phyloP scores from a whole-genome alignment of 148 eudicot genomes.

The Arctostaphylos glauca region DNA sequence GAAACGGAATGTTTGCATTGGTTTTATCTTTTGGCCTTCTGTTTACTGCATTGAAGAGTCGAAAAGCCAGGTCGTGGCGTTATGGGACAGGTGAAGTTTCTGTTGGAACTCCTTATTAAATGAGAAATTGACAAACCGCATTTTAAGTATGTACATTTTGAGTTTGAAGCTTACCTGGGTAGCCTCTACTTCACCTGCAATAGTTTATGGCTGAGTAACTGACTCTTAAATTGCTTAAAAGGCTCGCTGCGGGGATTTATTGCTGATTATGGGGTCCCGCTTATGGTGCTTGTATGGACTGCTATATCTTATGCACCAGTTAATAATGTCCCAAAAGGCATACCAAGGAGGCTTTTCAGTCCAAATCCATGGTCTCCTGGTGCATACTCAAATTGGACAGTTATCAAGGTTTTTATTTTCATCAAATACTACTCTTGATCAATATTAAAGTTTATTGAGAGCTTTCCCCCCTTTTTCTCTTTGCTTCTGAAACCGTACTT shows the following conservation, averaged over 20 bases:
- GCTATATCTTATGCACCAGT: conserved; percentile 85
- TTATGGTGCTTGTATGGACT: conserved; percentile 97
- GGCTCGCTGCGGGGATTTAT: conserved; percentile 88
- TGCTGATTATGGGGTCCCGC: conserved; percentile 97
- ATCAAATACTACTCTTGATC: background rate
- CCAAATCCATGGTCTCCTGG: conserved; percentile 99
- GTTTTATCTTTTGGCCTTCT: conserved; percentile 97
- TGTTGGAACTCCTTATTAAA: background rate
- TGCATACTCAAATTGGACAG: conserved; percentile 96
- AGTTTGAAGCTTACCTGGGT: background rate
- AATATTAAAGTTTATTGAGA: background rate
- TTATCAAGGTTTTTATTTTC: conserved; percentile 59
- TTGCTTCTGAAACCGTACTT: conserved; percentile 9
- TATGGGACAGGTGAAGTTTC: conserved; percentile 77
- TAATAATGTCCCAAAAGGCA: conserved; percentile 75
- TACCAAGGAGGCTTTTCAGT: conserved; percentile 93
- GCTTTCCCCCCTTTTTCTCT: background rate
- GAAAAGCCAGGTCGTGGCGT: conserved; percentile 98
- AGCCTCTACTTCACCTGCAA: background rate
- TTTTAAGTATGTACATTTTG: background rate
- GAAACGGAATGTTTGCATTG: conserved; percentile 98
- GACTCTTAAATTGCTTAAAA: conserved; percentile 25
- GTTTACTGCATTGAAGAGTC: conserved; percentile 71
- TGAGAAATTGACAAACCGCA: background rate
- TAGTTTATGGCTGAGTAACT: conserved; percentile 9